phyloP scores from a whole-genome alignment of 768 basidiomycete genomes.

The Imleria badia region DNA sequence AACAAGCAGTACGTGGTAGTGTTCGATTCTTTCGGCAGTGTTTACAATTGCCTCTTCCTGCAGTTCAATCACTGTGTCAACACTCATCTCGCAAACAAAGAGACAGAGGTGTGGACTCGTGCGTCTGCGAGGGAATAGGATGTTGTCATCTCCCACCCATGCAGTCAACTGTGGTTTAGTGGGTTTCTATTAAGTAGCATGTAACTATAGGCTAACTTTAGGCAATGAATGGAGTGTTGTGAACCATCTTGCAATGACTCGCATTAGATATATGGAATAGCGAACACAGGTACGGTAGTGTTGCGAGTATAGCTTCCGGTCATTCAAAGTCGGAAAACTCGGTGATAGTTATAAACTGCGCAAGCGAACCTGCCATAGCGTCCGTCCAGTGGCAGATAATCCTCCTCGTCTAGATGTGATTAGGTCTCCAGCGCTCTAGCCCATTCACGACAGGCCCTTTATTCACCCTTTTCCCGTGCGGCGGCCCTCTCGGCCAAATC shows the following conservation, averaged over 20 bases:
- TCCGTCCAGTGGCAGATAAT: constrained; percentile 6
- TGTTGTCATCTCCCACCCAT: neutral
- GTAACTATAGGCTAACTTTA: constrained; percentile 15
- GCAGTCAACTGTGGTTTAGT: neutral
- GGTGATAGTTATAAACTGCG: constrained; percentile 14
- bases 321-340: neutral
- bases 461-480: constrained; percentile 43
- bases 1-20: neutral
- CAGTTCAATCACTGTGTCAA: constrained; percentile 11
- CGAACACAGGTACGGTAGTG: constrained; percentile 7
- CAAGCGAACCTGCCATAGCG: constrained; percentile 7
- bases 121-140: neutral
- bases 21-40: neutral
- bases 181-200: constrained; percentile 16
- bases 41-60: neutral
- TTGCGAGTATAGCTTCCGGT: neutral
- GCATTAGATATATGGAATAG: constrained; percentile 1
- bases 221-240: constrained; percentile 1
- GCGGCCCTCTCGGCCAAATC: constrained; percentile 84
- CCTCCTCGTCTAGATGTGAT: constrained; percentile 15
- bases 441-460: neutral
- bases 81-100: neutral
- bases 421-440: neutral
- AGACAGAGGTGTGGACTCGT: constrained; percentile 5
- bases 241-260: constrained; percentile 11